Evolutionary conservation across 148 eudicot species (phyloP), one percentile per base, ranked within the genome.

Genomic region (Cornus kousa): DNA sequence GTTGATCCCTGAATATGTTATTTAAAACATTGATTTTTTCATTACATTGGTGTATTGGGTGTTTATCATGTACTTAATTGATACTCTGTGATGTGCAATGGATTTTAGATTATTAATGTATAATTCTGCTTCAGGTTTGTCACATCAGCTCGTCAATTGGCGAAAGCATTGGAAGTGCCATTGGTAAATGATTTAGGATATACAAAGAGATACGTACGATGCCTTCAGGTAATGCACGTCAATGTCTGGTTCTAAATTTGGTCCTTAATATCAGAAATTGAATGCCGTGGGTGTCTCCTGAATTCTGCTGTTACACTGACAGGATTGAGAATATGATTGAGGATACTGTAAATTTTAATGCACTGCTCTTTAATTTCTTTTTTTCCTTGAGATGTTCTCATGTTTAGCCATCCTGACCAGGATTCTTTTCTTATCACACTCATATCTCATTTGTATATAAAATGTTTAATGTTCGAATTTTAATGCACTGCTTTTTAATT

Each of bases 161-260:
- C 92, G 33, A 93, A 93, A 88, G 87, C 94, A 5, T 77, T 93
- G 89, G 94, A 93, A 83, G 91, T 87, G 68, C 94, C 97, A 5
- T 85, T 90, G 70, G 93, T 92, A 32, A 92, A 92, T 85, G 97
- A 93, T 85, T 81, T 94, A 78, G 98, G 98, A 71, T 94, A 94
- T 79, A 90, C 98, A 16, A 94, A 94, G 86, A 86, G 98, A 94
- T 94, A 94, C 68, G 95, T 94, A 13, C 92, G 98, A n/a, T 94
- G 98, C 82, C 94, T 94, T 73, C 98, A 94, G 95, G 98, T 94
- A 80, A 50, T 77, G 24, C 77, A 67, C 55, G 68, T 59, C 19
- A n/a, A 73, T 81, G 8, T 70, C 5, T 66, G 23, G 57, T 16
- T 35, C 37, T 37, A 6, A 16, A 60, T 14, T 66, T 28, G 69